These are phyloP conservation scores for Vaccinium macrocarpon DNA, from an alignment of 148 eudicot genomes.

Conservation along the genomic window DNA sequence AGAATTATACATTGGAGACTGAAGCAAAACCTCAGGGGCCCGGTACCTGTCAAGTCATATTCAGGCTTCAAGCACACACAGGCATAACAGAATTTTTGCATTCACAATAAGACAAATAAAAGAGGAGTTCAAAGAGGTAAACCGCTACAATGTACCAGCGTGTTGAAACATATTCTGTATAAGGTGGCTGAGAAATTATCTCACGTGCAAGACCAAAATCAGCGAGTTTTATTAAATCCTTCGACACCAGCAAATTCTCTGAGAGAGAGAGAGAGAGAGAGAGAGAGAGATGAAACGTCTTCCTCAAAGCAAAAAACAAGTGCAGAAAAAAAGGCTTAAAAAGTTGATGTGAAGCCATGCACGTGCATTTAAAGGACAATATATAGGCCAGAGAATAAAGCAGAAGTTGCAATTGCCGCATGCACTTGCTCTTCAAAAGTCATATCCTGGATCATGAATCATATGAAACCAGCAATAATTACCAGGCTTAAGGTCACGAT, in stretches of 20 bases:
- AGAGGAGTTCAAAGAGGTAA: not conserved
- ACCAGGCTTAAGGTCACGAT: slow-evolving; percentile 98
- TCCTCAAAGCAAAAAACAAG: not conserved
- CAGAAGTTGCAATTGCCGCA: too few species aligned
- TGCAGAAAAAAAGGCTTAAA: not conserved
- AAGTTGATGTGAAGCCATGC: not conserved
- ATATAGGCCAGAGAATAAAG: too few species aligned
- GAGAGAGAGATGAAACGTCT: not conserved
- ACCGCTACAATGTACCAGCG: slow-evolving; percentile 53
- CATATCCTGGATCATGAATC: not conserved
- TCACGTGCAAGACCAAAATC: slow-evolving; percentile 99
- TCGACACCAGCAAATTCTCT: slow-evolving; percentile 87
- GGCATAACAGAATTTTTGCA: not conserved
- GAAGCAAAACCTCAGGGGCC: slow-evolving; percentile 96
- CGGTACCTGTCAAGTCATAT: slow-evolving; percentile 69
- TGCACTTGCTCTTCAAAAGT: not conserved
- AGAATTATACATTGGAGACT: slow-evolving; percentile 73
- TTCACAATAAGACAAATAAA: not conserved
- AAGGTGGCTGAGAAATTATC: slow-evolving; percentile 72
- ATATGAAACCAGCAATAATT: slow-evolving; percentile 3
- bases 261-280: slow-evolving; percentile 14
- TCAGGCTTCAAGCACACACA: not conserved
- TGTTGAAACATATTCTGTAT: slow-evolving; percentile 91
- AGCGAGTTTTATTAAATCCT: slow-evolving; percentile 75
- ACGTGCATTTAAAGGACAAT: too few species aligned